Base-by-base conservation (phyloP, 1,139 yeast species). In the Yarrowia galli region DNA sequence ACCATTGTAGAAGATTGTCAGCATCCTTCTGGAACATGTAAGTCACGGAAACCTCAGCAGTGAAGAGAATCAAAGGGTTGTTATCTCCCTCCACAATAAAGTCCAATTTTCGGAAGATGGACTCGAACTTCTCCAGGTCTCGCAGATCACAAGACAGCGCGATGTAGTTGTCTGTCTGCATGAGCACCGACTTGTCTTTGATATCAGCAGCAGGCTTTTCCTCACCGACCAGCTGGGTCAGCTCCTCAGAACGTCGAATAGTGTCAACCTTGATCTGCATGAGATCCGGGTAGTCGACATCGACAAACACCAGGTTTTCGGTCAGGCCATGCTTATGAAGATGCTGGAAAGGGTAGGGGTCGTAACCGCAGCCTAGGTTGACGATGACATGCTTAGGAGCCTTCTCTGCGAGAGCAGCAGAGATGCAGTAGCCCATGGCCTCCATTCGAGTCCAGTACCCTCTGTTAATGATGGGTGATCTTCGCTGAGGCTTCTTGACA, bases 401-500 rank as follows among this genome's bases (percentile, higher is more conserved):
- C 42, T 48, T 67, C 5, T 58, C 61, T 10, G 32, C 25, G 1
- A 60, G 35, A 6, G 69, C 67, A 40, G 53, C 78, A 49, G 81
- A 75, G 18, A 89, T 81, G 67, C 86, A 79, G 66, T 79, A 79
- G 71, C 86, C 82, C 68, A 91, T 87, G 9, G 92, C 86, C 73
- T 88, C 88, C 87, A 91, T 87, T 69, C 97, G 80, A 28, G 89
- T 82, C 93, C 96, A 91, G 75, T 91, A 91, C 0, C 96, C 97
- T 72, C 96, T 78, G 73, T 91, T 91, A 54, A 91, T 89, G 15
- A 91, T 89, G 0, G 97, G 96, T 0, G 95, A 87, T 69, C 96
- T 79, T 74, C 95, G 80, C 71, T 86, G 85, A 8, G 87, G 87
- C 69, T 85, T 87, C 32, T 85, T 85, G 0, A 91, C 96, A 78